phyloP scores from a whole-genome alignment of 768 basidiomycete genomes.

The Tulasnella sp. region DNA sequence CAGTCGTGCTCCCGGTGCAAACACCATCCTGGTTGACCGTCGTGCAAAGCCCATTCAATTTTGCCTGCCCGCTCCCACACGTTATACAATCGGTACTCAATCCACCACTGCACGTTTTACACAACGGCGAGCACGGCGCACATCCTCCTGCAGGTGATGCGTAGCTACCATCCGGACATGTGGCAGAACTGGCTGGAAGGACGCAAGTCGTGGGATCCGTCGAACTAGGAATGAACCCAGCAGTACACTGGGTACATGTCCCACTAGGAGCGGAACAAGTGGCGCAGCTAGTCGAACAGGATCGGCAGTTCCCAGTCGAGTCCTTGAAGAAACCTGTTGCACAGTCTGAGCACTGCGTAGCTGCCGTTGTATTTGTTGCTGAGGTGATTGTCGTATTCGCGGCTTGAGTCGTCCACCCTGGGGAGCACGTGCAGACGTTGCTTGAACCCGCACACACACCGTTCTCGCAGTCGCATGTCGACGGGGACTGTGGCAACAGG shows the following conservation, averaged over 20 bases:
- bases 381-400: conserved; percentile 35
- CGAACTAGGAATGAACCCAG: conserved; percentile 55
- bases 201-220: conserved; percentile 59
- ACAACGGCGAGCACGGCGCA: conserved; percentile 48
- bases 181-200: conserved; percentile 33
- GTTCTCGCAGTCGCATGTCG: conserved; percentile 72
- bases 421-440: conserved; percentile 60
- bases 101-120: conserved; percentile 56
- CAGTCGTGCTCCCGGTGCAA: conserved; percentile 54
- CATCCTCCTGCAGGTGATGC: conserved; percentile 41
- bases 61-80: conserved; percentile 51
- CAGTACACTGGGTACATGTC: conserved; percentile 57
- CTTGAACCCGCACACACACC: conserved; percentile 60
- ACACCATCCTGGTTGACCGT: conserved; percentile 52
- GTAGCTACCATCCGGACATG: conserved; percentile 62
- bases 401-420: conserved; percentile 49
- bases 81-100: conserved; percentile 60
- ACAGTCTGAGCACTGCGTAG: conserved; percentile 54
- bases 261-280: conserved; percentile 58
- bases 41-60: conserved; percentile 63
- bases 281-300: conserved; percentile 63
- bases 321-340: conserved; percentile 62
- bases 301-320: conserved; percentile 61
- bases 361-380: conserved; percentile 36
- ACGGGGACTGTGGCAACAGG: conserved; percentile 42